Conservation (phyloP, 2,329 filamentous ascomycete genomes). For the Aureobasidium sp. region DNA sequence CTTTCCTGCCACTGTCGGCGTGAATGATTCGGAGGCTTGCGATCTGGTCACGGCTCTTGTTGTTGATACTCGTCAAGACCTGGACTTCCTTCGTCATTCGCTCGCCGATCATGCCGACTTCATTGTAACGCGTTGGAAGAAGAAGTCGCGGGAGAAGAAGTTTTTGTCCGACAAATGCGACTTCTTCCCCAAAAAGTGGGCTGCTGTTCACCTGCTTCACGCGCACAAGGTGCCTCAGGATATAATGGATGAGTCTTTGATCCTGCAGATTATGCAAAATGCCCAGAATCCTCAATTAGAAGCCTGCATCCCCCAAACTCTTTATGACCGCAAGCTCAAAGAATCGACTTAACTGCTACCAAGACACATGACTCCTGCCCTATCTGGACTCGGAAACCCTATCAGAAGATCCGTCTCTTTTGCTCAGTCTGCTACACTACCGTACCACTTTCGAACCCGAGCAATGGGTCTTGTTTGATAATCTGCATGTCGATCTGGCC, state of each 20-base stretch:
- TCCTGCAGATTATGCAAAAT: neutral
- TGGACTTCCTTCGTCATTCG: neutral
- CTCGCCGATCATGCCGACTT: conserved; percentile 3
- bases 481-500: conserved; percentile 16
- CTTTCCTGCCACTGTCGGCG: neutral
- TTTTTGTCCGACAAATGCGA: neutral
- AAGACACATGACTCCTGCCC: conserved; percentile 16
- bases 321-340: neutral
- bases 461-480: conserved; percentile 19
- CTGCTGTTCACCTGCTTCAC: conserved; percentile 1
- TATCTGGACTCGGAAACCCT: conserved; percentile 18
- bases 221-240: too few species aligned
- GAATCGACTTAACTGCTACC: neutral
- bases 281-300: neutral
- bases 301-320: neutral
- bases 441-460: conserved; percentile 12
- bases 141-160: conserved; percentile 6
- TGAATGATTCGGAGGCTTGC: neutral
- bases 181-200: neutral
- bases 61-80: neutral
- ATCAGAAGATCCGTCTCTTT: conserved; percentile 4
- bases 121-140: conserved; percentile 5
- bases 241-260: too few species aligned
- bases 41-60: neutral
- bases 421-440: conserved; percentile 19